Evolutionary conservation across 306 rosid genomes (phyloP), one percentile per base, ranked within the genome.

Genomic region (Coriaria nepalensis): DNA sequence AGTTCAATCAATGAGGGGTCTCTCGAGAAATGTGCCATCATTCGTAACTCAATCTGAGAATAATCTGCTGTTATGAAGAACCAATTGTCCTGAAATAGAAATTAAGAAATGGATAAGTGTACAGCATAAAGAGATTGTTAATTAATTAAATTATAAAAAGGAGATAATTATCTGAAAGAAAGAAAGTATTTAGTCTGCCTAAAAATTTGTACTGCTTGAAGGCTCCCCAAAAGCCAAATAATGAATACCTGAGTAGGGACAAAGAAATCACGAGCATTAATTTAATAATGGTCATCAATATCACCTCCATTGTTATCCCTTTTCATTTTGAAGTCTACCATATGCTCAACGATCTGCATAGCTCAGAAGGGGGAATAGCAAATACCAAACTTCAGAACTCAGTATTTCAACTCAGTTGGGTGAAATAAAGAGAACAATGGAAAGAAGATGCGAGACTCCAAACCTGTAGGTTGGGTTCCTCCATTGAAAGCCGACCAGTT

Each of bases 381-480:
- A 63, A 35, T 33, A 9, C 43, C 6, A 49, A 53, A 49, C n/a
- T 47, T 48, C 60, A 54, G 36, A 33, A 32, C 44, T 50, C 50
- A 34, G 53, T 15, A 54, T 35, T 47, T 35, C 29, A 33, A 46
- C 33, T 50, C 37, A 15, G 40, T 14, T 12, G 33, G 50, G 9
- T 41, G 63, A 4, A 5, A 13, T 56, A 61, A 20, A 35, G 6
- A 57, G 35, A 43, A 59, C 3, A 43, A 43, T 10, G 13, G 61
- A 36, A 46, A 37, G 43, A 62, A 11, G 29, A 14, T 33, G 2
- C 6, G 50, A 46, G 13, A 14, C 35, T 45, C 55, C 49, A 70
- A 59, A 90, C 97, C 94, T 90, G 97, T 67, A 84, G 97, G 68
- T 90, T 90, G 50, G 97, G 97, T 57, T 84, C 97, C 73, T 90